Conservation (phyloP, 2,329 filamentous ascomycete species). For the Coniochaeta pulveracea region DNA sequence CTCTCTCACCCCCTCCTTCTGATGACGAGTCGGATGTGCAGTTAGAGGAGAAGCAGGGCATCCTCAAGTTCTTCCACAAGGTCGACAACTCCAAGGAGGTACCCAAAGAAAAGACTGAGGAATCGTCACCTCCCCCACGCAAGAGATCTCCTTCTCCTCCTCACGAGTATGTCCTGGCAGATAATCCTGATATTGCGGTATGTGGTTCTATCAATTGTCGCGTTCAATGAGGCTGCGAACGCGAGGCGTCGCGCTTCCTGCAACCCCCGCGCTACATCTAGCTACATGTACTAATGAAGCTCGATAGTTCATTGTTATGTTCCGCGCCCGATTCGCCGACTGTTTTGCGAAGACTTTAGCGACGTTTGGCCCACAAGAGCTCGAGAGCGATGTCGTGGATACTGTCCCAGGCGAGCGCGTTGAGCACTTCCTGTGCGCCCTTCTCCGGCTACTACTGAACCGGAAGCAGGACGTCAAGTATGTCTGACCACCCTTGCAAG, state of each 20-base stretch:
- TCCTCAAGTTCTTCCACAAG: constrained; percentile 58
- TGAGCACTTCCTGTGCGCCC: constrained; percentile 79
- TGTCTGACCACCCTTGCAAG: constrained; percentile 21
- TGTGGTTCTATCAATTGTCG: constrained; percentile 35
- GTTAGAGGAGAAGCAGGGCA: constrained; percentile 42
- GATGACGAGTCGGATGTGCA: constrained; percentile 41
- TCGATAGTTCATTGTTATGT: constrained; percentile 90
- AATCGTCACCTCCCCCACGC: constrained; percentile 53
- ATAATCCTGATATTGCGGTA: constrained; percentile 88
- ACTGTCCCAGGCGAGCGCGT: constrained; percentile 69
- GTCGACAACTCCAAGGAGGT: constrained; percentile 32
- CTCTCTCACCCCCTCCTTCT: constrained; percentile 29
- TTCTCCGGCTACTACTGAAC: constrained; percentile 82
- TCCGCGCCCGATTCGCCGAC: constrained; percentile 84
- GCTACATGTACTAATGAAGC: constrained; percentile 5
- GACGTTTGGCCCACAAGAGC: constrained; percentile 89
- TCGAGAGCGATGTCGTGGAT: constrained; percentile 78
- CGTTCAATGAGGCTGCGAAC: constrained; percentile 29
- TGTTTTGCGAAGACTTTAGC: constrained; percentile 78
- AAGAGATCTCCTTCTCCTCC: constrained; percentile 81
- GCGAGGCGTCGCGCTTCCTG: constrained; percentile 44
- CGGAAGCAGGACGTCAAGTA: constrained; percentile 99
- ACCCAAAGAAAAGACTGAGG: constrained; percentile 28
- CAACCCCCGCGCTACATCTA: constrained; percentile 18
- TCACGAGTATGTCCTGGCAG: constrained; percentile 80